Conservation (phyloP, 768 basidiomycete species). For the Lactifluus pinguis region DNA sequence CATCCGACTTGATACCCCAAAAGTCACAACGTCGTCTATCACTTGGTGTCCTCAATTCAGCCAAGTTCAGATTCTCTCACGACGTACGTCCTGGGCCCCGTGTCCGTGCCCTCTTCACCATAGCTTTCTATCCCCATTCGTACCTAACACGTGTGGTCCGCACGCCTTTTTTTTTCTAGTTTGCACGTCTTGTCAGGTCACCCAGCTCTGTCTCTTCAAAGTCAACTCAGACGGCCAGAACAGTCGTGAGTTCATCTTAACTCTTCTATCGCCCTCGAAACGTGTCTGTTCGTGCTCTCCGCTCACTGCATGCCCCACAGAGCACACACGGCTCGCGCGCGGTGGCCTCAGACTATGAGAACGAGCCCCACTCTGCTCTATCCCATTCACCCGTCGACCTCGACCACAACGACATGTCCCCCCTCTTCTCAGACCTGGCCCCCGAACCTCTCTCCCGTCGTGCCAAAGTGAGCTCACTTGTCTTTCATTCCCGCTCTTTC, state of each 20-base stretch:
- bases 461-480: conserved; percentile 13
- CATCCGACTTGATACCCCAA: background rate
- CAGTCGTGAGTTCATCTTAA: conserved; percentile 12
- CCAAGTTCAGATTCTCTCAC: conserved; percentile 29
- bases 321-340: conserved; percentile 21
- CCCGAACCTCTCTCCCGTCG: conserved; percentile 6
- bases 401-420: conserved; percentile 19
- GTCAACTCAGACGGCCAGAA: conserved; percentile 15
- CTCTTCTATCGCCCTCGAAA: conserved; percentile 1
- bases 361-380: conserved; percentile 10
- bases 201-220: conserved; percentile 17
- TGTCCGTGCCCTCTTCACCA: conserved; percentile 19
- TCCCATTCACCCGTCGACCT: conserved; percentile 14
- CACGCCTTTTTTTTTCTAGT: conserved; percentile 19
- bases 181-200: conserved; percentile 19
- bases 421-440: conserved; percentile 5
- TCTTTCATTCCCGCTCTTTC: background rate
- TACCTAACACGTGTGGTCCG: conserved; percentile 31
- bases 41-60: conserved; percentile 27
- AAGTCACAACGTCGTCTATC: conserved; percentile 21
- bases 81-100: conserved; percentile 27
- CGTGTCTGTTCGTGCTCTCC: conserved; percentile 2
- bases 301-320: conserved; percentile 11
- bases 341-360: conserved; percentile 19
- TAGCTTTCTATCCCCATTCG: conserved; percentile 19